These are phyloP conservation scores for Beauveria sp. DNA, from an alignment of 2,329 filamentous ascomycete species.

Conservation along the genomic window DNA sequence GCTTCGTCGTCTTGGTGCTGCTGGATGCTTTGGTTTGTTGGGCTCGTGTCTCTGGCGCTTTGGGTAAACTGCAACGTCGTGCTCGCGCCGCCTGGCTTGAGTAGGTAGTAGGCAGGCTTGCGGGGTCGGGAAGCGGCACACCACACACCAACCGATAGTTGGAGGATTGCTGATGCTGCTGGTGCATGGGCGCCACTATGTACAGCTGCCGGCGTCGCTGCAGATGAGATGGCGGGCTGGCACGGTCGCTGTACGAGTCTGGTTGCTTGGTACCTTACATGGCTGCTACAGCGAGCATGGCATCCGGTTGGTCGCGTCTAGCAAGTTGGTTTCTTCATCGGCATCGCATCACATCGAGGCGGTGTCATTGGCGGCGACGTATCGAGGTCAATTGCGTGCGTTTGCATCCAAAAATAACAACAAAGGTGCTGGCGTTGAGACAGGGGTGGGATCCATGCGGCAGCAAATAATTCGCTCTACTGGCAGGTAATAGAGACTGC, in stretches of 20 bases:
- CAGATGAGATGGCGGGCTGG: constrained; percentile 5
- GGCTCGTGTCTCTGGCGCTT: background rate
- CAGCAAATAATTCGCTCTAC: background rate
- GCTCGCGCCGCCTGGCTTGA: background rate
- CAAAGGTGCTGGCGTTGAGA: background rate
- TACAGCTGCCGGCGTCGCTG: background rate
- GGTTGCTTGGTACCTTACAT: background rate
- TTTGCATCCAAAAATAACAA: constrained; percentile 5
- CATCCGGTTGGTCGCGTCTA: background rate
- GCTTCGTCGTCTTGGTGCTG: background rate
- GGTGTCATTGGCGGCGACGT: background rate
- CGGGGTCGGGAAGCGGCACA: background rate
- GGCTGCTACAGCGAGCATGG: background rate
- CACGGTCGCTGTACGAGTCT: background rate
- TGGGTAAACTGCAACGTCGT: constrained; percentile 8
- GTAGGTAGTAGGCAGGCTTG: background rate
- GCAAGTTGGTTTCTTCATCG: background rate
- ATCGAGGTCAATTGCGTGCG: background rate
- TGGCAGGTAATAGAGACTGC: background rate
- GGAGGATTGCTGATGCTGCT: background rate
- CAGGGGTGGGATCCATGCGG: background rate
- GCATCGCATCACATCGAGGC: background rate
- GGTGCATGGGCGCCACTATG: constrained; percentile 1
- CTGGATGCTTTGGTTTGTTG: background rate
- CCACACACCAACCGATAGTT: background rate